These are phyloP conservation scores for Plenodomus lindquistii DNA, from an alignment of 2,329 filamentous ascomycete species.

Conservation along the genomic window DNA sequence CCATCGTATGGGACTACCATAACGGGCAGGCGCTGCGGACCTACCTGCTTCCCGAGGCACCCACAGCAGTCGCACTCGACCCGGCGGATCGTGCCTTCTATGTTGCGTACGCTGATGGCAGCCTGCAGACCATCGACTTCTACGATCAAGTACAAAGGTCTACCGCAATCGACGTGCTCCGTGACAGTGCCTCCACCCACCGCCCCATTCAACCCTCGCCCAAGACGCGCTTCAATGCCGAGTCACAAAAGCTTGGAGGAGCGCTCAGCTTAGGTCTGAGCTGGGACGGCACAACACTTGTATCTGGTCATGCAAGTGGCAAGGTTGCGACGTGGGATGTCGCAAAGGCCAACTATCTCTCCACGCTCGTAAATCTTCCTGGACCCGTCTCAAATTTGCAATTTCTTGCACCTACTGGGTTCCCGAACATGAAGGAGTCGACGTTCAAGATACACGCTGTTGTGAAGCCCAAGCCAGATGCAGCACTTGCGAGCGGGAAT, in stretches of 20 bases:
- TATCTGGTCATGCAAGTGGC: constrained; percentile 81
- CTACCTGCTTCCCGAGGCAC: constrained; percentile 74
- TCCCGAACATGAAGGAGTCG: constrained; percentile 40
- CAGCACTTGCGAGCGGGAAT: constrained; percentile 43
- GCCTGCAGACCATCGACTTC: constrained; percentile 79
- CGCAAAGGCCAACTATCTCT: constrained; percentile 67
- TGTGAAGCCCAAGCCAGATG: constrained; percentile 77
- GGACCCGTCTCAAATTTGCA: constrained; percentile 80
- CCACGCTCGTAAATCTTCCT: constrained; percentile 72
- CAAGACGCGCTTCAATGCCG: constrained; percentile 51
- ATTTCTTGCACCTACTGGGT: constrained; percentile 67
- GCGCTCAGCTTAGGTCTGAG: constrained; percentile 71
- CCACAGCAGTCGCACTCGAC: constrained; percentile 75
- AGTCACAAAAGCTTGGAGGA: constrained; percentile 66
- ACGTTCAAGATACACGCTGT: constrained; percentile 62
- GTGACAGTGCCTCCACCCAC: constrained; percentile 62
- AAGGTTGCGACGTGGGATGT: constrained; percentile 82
- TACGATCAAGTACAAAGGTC: constrained; percentile 55
- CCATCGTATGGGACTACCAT: constrained; percentile 90
- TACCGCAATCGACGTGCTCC: constrained; percentile 44
- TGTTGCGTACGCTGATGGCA: constrained; percentile 77
- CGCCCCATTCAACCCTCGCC: constrained; percentile 51
- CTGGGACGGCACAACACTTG: constrained; percentile 78
- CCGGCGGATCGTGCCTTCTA: constrained; percentile 83
- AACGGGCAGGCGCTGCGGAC: constrained; percentile 78